Conservation (phyloP, 1,139 yeast species). For the Saccharomyces hybrid region DNA sequence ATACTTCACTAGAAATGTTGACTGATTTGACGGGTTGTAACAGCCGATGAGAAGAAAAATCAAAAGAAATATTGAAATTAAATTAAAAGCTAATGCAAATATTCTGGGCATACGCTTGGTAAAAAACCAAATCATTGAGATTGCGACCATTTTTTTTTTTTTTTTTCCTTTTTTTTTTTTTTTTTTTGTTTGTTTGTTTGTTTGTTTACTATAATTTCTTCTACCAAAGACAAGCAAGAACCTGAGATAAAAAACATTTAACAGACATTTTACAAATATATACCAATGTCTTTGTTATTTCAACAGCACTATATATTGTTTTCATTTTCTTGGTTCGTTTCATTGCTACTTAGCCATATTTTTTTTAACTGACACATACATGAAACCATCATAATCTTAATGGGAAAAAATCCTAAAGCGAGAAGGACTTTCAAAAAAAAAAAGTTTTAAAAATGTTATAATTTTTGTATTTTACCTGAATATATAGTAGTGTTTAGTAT, state of each 20-base stretch:
- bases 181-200: background rate
- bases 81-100: slow-evolving; percentile 20
- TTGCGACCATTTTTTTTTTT: slow-evolving; percentile 10
- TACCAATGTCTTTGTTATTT: background rate
- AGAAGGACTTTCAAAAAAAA: background rate
- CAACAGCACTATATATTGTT: background rate
- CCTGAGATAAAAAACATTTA: too few species aligned
- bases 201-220: background rate
- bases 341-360: background rate
- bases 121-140: slow-evolving; percentile 18
- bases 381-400: background rate
- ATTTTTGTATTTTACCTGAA: background rate
- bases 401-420: background rate
- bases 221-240: background rate
- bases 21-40: slow-evolving; percentile 19
- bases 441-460: background rate
- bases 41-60: slow-evolving; percentile 29
- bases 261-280: background rate
- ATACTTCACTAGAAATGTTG: slow-evolving; percentile 25
- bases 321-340: background rate
- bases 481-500: background rate
- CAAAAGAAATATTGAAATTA: slow-evolving; percentile 25
- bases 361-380: background rate
- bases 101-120: slow-evolving; percentile 27
- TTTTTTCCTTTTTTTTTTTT: slow-evolving; percentile 2